A percentile compares a stretch with the other conserved stretches of the same genome.
phyloP scores from a whole-genome alignment of 345 rosid species.

The Acer negundo region DNA sequence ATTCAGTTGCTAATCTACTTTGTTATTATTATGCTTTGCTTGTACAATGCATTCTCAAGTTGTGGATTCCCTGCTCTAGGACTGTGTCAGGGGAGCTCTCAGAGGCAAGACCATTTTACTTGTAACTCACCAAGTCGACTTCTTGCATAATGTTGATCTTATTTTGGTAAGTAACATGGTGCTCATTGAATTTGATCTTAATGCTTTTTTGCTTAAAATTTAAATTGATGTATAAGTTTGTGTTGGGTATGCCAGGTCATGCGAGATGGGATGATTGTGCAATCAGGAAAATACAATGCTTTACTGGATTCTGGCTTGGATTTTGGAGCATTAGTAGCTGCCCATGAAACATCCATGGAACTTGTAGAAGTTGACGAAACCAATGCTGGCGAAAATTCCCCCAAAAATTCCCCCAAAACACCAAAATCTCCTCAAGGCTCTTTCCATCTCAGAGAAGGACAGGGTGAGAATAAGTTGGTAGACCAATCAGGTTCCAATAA shows the following conservation, averaged over 20 bases:
- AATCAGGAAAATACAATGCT: constrained; percentile 77
- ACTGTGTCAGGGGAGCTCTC: constrained; percentile 86
- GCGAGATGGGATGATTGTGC: constrained; percentile 87
- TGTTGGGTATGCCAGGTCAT: constrained; percentile 55
- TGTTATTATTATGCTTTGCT: neutral
- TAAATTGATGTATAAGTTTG: neutral
- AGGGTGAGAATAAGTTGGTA: constrained; percentile 47
- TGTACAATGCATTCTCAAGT: constrained; percentile 1
- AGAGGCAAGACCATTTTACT: constrained; percentile 39
- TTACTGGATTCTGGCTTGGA: constrained; percentile 62
- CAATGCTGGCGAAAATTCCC: constrained; percentile 10
- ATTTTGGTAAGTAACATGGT: constrained; percentile 51
- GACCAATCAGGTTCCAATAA: constrained; percentile 42
- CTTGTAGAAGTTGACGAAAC: constrained; percentile 60
- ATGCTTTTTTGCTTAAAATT: neutral
- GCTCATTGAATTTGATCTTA: neutral
- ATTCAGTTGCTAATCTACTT: neutral
- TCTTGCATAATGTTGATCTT: constrained; percentile 81
- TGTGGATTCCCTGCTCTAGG: constrained; percentile 39
- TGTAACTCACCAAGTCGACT: constrained; percentile 91
- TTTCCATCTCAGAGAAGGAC: constrained; percentile 42
- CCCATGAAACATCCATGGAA: constrained; percentile 85
- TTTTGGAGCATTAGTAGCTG: constrained; percentile 78
- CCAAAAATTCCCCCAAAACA: constrained; percentile 16
- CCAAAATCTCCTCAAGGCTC: constrained; percentile 36